Evolutionary conservation across 1,139 yeast genomes (phyloP).

Genomic region (Diutina siamensis): DNA sequence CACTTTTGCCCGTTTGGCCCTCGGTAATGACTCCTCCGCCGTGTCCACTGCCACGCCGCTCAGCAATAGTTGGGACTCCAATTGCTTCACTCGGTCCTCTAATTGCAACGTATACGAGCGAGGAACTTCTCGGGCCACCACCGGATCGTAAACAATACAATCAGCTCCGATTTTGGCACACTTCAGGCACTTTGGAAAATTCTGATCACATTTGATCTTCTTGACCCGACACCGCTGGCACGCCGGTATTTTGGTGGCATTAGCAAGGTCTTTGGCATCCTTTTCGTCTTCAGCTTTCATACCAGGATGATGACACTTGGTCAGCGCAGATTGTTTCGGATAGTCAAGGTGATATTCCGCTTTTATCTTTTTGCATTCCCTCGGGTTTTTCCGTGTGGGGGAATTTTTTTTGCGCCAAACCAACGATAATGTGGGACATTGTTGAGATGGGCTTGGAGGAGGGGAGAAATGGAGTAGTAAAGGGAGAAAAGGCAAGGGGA

Average conservation of each 20-base stretch:
- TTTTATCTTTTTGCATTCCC: background rate
- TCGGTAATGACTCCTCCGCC: background rate
- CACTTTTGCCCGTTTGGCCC: constrained; percentile 6
- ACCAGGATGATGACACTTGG: background rate
- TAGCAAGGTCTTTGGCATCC: constrained; percentile 55
- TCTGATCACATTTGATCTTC: constrained; percentile 76
- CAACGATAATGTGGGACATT: too few relatives aligned
- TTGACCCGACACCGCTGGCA: constrained; percentile 74
- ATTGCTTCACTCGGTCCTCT: constrained; percentile 48
- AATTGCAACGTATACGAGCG: constrained; percentile 66
- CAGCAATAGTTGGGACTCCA: constrained; percentile 39
- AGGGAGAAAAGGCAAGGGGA: too few relatives aligned
- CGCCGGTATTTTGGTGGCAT: constrained; percentile 46
- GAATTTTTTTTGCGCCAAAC: background rate
- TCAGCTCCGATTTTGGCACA: constrained; percentile 60
- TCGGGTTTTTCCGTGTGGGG: background rate
- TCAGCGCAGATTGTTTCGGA: background rate
- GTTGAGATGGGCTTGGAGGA: too few relatives aligned
- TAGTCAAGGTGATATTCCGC: background rate
- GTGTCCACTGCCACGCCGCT: constrained; percentile 22
- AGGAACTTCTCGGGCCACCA: constrained; percentile 79
- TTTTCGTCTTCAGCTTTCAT: constrained; percentile 24
- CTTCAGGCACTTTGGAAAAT: constrained; percentile 64
- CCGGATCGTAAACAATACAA: constrained; percentile 78
- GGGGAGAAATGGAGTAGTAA: too few relatives aligned